These are phyloP conservation scores for Cadophora malorum DNA, from an alignment of 2,329 filamentous ascomycete species.

Conservation along the genomic window DNA sequence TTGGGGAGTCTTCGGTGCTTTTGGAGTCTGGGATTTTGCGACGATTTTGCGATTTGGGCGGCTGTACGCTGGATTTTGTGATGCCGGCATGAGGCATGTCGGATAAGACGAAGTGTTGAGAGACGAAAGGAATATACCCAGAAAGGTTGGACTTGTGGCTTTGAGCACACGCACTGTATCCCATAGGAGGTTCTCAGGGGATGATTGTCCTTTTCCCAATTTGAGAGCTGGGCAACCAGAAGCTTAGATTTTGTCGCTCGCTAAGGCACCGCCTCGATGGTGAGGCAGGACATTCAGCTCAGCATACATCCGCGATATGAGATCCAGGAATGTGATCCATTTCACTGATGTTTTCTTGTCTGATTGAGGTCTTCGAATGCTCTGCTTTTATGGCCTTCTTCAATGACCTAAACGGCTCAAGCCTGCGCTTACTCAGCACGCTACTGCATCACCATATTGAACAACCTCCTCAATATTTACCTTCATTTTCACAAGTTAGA, in stretches of 20 bases:
- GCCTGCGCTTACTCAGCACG: conserved; percentile 11
- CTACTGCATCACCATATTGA: conserved; percentile 4
- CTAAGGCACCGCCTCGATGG: no score
- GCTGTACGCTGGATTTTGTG: neutral
- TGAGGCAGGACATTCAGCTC: neutral
- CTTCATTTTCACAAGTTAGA: neutral
- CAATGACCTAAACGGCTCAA: conserved; percentile 9
- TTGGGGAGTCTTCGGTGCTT: neutral
- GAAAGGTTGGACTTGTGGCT: neutral
- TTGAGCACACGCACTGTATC: neutral
- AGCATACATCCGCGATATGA: neutral
- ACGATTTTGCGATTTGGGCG: neutral
- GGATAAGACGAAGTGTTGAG: neutral
- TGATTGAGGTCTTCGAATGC: neutral
- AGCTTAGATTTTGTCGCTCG: neutral
- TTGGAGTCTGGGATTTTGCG: neutral
- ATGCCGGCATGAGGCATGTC: neutral
- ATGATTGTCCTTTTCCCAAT: neutral
- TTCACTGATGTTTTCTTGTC: neutral
- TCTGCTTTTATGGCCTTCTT: neutral
- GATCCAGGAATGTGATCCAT: neutral
- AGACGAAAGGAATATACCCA: neutral
- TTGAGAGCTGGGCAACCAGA: neutral
- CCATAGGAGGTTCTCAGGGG: neutral
- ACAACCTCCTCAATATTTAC: neutral